phyloP scores from a whole-genome alignment of 257 asterid genomes.

The Nicotiana tomentosiformis region DNA sequence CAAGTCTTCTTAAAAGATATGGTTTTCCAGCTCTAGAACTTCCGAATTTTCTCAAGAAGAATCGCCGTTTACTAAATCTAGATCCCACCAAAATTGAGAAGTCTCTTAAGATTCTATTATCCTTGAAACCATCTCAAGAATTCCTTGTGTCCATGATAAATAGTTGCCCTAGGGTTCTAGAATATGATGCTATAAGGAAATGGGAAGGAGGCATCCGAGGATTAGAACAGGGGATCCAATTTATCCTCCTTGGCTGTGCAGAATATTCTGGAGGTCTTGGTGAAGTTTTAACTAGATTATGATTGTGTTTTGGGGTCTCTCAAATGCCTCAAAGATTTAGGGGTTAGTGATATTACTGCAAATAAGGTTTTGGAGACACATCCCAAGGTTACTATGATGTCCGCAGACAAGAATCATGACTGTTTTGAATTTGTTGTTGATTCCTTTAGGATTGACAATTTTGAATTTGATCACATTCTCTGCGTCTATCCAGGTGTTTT shows the following conservation, averaged over 20 bases:
- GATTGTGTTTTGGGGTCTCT: conserved; percentile 32
- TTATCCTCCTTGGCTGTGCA: conserved; percentile 27
- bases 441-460: conserved; percentile 34
- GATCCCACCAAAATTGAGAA: conserved; percentile 38
- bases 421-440: conserved; percentile 45
- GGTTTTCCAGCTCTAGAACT: conserved; percentile 47
- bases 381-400: conserved; percentile 43
- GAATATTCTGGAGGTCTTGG: conserved; percentile 41
- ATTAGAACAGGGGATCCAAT: conserved; percentile 19
- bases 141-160: conserved; percentile 48
- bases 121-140: conserved; percentile 44
- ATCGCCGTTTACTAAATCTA: conserved; percentile 38
- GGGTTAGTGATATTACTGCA: conserved; percentile 39
- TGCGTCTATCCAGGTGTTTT: conserved; percentile 45
- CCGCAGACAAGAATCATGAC: conserved; percentile 25
- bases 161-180: conserved; percentile 52
- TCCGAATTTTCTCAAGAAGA: conserved; percentile 39
- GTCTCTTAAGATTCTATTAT: conserved; percentile 41
- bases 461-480: conserved; percentile 41
- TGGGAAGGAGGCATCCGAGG: conserved; percentile 41
- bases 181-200: conserved; percentile 41
- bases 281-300: conserved; percentile 42
- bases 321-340: conserved; percentile 43
- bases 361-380: conserved; percentile 50
- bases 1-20: conserved; percentile 49